Evolutionary conservation across 2,329 filamentous ascomycete genomes (phyloP).

Genomic region (Conoideocrella luteorostrata): DNA sequence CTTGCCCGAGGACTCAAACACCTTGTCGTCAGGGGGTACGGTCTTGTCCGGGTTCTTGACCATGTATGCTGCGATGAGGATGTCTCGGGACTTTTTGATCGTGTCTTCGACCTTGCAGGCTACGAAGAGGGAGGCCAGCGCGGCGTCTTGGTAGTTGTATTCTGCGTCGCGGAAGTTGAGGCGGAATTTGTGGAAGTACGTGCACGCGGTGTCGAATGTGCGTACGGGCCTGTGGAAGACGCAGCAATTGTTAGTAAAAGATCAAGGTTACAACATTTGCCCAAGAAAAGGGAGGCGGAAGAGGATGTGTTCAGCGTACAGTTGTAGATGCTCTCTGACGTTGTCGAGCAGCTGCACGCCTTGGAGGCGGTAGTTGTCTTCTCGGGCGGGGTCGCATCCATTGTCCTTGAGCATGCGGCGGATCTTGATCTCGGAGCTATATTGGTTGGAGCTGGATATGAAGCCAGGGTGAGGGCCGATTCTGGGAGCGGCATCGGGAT

Average conservation of each 20-base stretch:
- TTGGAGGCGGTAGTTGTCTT: constrained; percentile 74
- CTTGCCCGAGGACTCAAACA: constrained; percentile 74
- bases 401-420: constrained; percentile 64
- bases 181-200: constrained; percentile 91
- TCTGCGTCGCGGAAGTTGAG: constrained; percentile 78
- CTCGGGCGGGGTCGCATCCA: constrained; percentile 67
- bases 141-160: constrained; percentile 81
- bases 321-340: constrained; percentile 67
- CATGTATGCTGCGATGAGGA: constrained; percentile 85
- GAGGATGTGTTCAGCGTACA: constrained; percentile 50
- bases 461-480: constrained; percentile 40
- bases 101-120: constrained; percentile 98
- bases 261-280: neutral
- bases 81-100: constrained; percentile 90
- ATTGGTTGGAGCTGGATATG: constrained; percentile 54
- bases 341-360: constrained; percentile 86
- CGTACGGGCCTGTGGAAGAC: constrained; percentile 61
- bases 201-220: constrained; percentile 85
- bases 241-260: neutral
- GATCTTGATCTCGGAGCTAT: constrained; percentile 75
- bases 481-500: neutral
- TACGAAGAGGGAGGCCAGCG: constrained; percentile 80
- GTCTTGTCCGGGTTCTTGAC: constrained; percentile 64
- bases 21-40: constrained; percentile 74
- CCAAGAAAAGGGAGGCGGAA: neutral